phyloP scores from a whole-genome alignment of 441 rosid species.

The Macaranga tanarius region DNA sequence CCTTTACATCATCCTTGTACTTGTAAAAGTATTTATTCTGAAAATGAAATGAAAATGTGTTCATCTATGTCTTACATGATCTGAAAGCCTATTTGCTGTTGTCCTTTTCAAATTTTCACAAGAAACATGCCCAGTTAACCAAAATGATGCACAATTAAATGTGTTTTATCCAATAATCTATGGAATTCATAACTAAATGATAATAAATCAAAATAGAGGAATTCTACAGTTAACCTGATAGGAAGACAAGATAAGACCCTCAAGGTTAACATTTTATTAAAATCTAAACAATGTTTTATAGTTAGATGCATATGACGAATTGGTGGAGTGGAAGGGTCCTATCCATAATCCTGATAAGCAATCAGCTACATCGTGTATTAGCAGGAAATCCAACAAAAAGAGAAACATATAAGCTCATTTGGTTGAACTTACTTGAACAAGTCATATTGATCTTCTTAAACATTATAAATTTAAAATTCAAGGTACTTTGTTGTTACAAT shows the following conservation, averaged over 20 bases:
- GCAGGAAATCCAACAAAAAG: not conserved
- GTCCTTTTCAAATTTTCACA: not conserved
- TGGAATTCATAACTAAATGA: not conserved
- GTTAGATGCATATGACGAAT: not conserved
- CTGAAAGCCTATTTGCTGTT: not conserved
- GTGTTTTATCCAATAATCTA: not conserved
- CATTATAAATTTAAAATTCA: not conserved
- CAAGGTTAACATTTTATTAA: conserved; percentile 2
- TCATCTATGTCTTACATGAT: not conserved
- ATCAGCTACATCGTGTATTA: not conserved
- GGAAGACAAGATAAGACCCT: not conserved
- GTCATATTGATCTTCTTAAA: not conserved
- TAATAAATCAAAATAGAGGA: not conserved
- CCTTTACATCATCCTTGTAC: conserved; percentile 60
- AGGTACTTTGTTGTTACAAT: not conserved
- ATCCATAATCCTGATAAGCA: not conserved
- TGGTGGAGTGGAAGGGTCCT: not conserved
- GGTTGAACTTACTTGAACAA: not conserved
- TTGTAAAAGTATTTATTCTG: conserved; percentile 60
- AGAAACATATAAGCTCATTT: not conserved
- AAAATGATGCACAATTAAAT: not conserved
- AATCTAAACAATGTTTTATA: not conserved
- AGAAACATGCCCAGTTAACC: not conserved
- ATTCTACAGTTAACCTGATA: not conserved
- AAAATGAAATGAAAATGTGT: conserved; percentile 23